Evolutionary conservation across 1,284 basidiomycete genomes (phyloP).

Genomic region (Heterobasidion occidentale): DNA sequence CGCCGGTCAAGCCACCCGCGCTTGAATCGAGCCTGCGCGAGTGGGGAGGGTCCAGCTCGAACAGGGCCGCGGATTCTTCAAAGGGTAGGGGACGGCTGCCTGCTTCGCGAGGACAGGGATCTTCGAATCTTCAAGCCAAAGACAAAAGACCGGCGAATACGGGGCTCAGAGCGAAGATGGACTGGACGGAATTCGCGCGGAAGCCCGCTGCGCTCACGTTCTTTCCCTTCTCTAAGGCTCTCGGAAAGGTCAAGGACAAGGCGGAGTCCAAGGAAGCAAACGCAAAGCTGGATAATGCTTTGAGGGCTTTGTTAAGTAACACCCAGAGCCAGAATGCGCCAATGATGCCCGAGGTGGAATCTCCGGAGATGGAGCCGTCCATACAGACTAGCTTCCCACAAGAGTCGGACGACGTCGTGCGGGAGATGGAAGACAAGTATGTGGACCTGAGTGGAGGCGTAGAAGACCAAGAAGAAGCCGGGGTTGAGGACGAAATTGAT

Average conservation of each 20-base stretch:
- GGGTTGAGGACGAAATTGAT: neutral
- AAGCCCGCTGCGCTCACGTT: neutral
- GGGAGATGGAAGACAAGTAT: slow-evolving; percentile 1
- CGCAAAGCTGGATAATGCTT: neutral
- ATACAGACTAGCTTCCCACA: neutral
- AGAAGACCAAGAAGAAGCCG: neutral
- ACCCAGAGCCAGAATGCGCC: neutral
- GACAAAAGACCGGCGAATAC: no score
- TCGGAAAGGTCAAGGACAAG: neutral
- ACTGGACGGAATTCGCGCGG: neutral
- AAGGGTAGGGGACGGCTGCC: neutral
- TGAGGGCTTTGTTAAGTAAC: neutral
- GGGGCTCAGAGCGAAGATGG: neutral
- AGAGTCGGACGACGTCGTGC: neutral
- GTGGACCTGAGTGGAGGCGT: neutral
- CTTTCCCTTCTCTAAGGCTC: neutral
- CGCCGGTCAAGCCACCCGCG: neutral
- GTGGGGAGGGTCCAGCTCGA: neutral
- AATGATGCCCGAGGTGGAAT: neutral
- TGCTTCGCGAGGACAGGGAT: no score
- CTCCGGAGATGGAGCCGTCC: neutral
- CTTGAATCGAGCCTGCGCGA: neutral
- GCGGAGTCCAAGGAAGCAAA: neutral
- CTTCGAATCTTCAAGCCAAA: no score
- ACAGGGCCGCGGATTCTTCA: neutral